phyloP scores from a whole-genome alignment of 805 yeast genomes.

The Cyberlindnera sargentensis region DNA sequence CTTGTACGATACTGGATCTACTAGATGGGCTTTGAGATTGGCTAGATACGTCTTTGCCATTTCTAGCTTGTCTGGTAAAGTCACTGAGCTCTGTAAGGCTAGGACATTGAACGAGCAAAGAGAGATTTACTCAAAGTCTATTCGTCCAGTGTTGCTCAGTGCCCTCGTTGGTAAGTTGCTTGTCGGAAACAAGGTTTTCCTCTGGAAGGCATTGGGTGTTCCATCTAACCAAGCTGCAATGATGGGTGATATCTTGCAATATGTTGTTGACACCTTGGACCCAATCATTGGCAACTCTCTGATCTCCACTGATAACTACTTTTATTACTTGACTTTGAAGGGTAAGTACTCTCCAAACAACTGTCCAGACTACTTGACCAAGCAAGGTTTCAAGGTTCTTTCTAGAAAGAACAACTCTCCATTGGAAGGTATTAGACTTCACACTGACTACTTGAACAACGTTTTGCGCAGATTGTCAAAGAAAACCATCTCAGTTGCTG shows the following conservation, averaged over 20 bases:
- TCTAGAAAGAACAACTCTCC: slow-evolving; percentile 37
- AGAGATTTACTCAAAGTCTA: slow-evolving; percentile 51
- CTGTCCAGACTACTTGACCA: slow-evolving; percentile 72
- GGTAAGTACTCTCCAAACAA: slow-evolving; percentile 55
- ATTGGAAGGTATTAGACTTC: slow-evolving; percentile 64
- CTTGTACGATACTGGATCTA: slow-evolving; percentile 73
- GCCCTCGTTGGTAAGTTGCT: slow-evolving; percentile 60
- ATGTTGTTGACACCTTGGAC: slow-evolving; percentile 71
- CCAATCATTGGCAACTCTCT: slow-evolving; percentile 61
- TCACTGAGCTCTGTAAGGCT: slow-evolving; percentile 50
- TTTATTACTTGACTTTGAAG: slow-evolving; percentile 61
- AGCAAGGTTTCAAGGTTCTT: slow-evolving; percentile 47
- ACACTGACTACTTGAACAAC: slow-evolving; percentile 73
- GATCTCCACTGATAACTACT: slow-evolving; percentile 67
- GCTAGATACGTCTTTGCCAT: slow-evolving; percentile 53
- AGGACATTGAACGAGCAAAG: slow-evolving; percentile 56
- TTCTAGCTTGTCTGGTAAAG: slow-evolving; percentile 44
- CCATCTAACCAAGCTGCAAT: slow-evolving; percentile 78
- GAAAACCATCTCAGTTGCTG: slow-evolving; percentile 64
- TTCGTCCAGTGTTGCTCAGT: slow-evolving; percentile 66
- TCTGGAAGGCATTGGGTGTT: slow-evolving; percentile 89
- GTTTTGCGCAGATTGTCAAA: slow-evolving; percentile 60
- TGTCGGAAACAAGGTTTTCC: slow-evolving; percentile 76
- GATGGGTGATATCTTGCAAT: slow-evolving; percentile 66
- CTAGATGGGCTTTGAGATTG: slow-evolving; percentile 77